A percentile compares a stretch with the other conserved stretches of the same genome.
These are phyloP conservation scores for Chlorella variabilis DNA, from an alignment of 163 green algal species.

Conservation along the genomic window DNA sequence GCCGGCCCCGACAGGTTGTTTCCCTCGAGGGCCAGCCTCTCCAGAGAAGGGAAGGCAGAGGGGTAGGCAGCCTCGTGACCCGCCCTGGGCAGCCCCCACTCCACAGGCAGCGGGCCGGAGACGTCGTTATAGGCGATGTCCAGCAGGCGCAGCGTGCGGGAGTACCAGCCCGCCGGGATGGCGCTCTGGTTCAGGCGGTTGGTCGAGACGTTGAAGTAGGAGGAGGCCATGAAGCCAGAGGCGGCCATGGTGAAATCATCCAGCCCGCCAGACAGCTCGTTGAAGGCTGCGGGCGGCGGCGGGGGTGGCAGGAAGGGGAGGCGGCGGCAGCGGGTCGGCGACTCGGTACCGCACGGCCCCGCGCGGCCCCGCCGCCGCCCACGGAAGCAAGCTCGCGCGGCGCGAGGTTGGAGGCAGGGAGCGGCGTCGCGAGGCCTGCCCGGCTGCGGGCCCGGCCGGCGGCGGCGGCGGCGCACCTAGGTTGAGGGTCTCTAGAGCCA, in stretches of 20 bases:
- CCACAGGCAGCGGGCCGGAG: background rate
- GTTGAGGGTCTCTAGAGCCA: background rate
- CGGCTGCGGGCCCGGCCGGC: too few relatives aligned
- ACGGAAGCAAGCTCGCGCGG: too few relatives aligned
- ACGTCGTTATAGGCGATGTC: conserved; percentile 1
- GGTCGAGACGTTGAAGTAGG: background rate
- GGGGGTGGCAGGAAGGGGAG: background rate
- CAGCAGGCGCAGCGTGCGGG: conserved; percentile 30
- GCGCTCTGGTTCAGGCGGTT: conserved; percentile 25
- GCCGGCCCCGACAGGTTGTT: conserved; percentile 20
- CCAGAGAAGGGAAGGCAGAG: conserved; percentile 1
- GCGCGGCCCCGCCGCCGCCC: too few relatives aligned
- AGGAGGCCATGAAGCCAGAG: conserved; percentile 1
- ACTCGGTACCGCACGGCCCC: too few relatives aligned
- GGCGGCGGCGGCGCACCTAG: background rate
- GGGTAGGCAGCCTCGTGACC: background rate
- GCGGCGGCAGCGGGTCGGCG: too few relatives aligned
- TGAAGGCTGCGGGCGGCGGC: background rate
- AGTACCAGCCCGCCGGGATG: conserved; percentile 60
- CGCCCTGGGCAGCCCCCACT: conserved; percentile 3
- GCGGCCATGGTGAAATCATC: background rate
- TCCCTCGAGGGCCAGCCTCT: background rate
- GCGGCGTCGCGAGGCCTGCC: too few relatives aligned
- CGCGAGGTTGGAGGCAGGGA: too few relatives aligned
- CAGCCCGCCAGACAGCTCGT: background rate